Base-by-base conservation (phyloP, 2,329 filamentous ascomycete species). In the Lecanosticta acicola region DNA sequence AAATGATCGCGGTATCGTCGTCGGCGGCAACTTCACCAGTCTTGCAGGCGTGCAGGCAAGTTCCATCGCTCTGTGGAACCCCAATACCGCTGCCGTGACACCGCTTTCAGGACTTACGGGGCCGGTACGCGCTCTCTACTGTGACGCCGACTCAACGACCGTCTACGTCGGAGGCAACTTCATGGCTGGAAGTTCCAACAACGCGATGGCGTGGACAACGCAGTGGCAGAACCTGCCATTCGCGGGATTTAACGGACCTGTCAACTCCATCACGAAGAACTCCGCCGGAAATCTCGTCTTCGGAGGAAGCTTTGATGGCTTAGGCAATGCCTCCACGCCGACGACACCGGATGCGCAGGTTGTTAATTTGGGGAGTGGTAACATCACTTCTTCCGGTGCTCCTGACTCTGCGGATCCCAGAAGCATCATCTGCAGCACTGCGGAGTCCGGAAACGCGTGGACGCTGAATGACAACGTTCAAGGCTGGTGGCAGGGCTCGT, bases 21-120 rank as follows among this genome's bases (percentile, higher is more conserved):
- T 98, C 13, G 93, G 86, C 45, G 93, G 93, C 39, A 97, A 97
- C 71, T 98, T 98, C 65, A 97, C 93, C 24, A 94, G 87, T 65
- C 71, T 98, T 51, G 87, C 83, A 48, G 82, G 82, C 48, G 76
- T 84, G 46, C 72, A 86, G 61, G 87, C 89, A 2, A 81, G 81
- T 43, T 87, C 86, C 36, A 80, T 94, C 46, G 93, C 90, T 18
- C 66, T 94, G 38, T 89, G 90, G 69, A 80, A 96, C 64, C 80
- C 86, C 3, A 79, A 80, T 53, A 84, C 81, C 3, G 80, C 80
- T 36, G 68, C 77, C 32, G 75, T 96, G 40, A 84, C 80, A 1
- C 76, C 88, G n/a, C 69, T 96, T 32, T 69, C 79, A n/a, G 91
- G 90, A 37, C 73, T 98, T 16, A 80, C 81, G 43, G 94, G 93